Evolutionary conservation across 495 filamentous ascomycete species (phyloP).

Genomic region (Friedmanniomyces simplex): DNA sequence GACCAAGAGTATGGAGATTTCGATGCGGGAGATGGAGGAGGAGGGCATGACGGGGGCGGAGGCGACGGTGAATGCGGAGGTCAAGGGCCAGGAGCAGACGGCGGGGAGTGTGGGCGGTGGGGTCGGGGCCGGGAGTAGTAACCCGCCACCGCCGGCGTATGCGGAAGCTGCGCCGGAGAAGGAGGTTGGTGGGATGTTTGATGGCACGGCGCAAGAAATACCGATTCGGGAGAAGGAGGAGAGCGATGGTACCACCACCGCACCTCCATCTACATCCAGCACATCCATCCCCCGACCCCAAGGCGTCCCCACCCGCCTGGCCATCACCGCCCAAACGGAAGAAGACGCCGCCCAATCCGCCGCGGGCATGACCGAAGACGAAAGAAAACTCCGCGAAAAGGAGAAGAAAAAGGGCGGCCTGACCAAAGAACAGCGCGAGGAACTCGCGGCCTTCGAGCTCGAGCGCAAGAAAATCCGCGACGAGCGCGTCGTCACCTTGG

Average conservation of each 20-base stretch:
- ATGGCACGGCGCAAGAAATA: not conserved
- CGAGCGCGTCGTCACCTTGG: conserved; percentile 75
- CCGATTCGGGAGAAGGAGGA: conserved; percentile 7
- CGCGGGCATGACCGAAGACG: conserved; percentile 60
- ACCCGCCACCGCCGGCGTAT: conserved; percentile 2
- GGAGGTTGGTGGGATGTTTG: not conserved
- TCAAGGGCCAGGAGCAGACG: conserved; percentile 31
- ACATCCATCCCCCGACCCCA: conserved; percentile 54
- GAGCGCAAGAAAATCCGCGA: conserved; percentile 79
- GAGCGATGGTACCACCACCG: conserved; percentile 1
- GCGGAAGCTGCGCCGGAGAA: not conserved
- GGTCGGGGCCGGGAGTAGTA: not conserved
- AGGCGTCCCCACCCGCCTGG: conserved; percentile 63
- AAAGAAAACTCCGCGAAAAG: conserved; percentile 66
- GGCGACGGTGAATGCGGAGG: conserved; percentile 22
- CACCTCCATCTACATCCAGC: conserved; percentile 36
- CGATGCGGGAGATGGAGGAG: conserved; percentile 33
- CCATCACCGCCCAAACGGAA: conserved; percentile 80
- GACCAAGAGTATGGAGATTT: conserved; percentile 37
- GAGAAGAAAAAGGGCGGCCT: conserved; percentile 83
- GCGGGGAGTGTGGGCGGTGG: not conserved
- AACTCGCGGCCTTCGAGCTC: conserved; percentile 74
- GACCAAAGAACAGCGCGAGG: conserved; percentile 81
- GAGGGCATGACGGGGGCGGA: conserved; percentile 23
- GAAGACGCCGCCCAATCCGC: conserved; percentile 67